Evolutionary conservation across 495 filamentous ascomycete genomes (phyloP).

Genomic region (Podospora fimiseda): DNA sequence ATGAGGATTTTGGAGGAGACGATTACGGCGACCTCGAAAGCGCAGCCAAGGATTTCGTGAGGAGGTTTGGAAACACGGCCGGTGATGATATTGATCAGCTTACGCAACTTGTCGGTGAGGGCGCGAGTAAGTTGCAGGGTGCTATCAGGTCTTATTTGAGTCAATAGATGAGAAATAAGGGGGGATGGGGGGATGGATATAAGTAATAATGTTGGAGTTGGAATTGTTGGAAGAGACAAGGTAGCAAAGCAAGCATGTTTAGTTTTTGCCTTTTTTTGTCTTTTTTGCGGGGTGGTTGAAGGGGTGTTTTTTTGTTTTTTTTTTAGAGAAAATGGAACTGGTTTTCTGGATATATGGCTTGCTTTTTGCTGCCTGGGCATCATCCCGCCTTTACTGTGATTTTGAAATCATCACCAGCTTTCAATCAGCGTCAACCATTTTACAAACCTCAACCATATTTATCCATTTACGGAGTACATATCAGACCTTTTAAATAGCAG

Average conservation of each 20-base stretch:
- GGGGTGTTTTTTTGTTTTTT: neutral
- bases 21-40: constrained; percentile 84
- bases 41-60: constrained; percentile 90
- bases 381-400: no score
- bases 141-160: constrained; percentile 78
- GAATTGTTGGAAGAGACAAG: neutral
- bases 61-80: constrained; percentile 90
- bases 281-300: neutral
- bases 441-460: no score
- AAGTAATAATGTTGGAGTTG: neutral
- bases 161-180: constrained; percentile 20
- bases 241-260: constrained; percentile 1
- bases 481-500: no score
- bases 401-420: no score
- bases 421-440: no score
- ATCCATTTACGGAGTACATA: no score
- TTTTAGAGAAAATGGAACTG: neutral
- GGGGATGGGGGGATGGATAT: neutral
- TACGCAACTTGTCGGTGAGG: constrained; percentile 73
- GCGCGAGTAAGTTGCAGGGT: constrained; percentile 76
- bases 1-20: constrained; percentile 57
- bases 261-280: neutral
- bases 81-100: constrained; percentile 92
- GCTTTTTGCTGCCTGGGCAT: neutral
- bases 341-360: constrained; percentile 1